Evolutionary conservation across 208 protist species (phyloP).

Genomic region (Acanthamoeba castellanii): DNA sequence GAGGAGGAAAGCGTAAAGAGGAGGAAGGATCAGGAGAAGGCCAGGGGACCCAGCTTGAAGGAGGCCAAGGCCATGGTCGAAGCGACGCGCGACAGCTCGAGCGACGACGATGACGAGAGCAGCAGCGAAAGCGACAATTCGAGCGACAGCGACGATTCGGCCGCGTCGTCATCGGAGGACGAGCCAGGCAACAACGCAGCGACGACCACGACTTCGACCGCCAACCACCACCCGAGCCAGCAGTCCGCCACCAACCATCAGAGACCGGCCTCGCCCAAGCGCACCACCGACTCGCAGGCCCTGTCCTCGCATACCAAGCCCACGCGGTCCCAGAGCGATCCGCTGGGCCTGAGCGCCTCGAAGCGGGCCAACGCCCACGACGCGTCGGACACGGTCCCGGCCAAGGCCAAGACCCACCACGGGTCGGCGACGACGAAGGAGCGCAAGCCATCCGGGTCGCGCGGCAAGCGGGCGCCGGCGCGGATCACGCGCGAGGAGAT

Average conservation of each 20-base stretch:
- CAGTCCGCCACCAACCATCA: background rate
- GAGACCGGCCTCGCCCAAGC: background rate
- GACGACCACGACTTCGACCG: background rate
- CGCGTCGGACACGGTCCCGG: constrained; percentile 33
- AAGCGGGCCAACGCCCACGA: background rate
- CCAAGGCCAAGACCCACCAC: background rate
- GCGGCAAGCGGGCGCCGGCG: background rate
- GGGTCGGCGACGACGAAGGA: background rate
- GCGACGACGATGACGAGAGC: constrained; percentile 28
- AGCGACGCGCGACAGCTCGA: background rate
- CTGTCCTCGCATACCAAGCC: background rate
- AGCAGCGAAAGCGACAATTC: background rate
- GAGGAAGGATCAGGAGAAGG: constrained; percentile 30
- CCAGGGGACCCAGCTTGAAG: constrained; percentile 7
- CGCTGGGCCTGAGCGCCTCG: background rate
- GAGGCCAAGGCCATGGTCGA: constrained; percentile 48
- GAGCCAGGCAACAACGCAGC: background rate
- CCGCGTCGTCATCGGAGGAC: background rate
- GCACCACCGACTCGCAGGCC: background rate
- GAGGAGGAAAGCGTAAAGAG: background rate
- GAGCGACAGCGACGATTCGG: background rate
- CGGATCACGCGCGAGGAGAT: constrained; percentile 50
- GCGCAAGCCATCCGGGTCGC: background rate
- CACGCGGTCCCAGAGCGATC: background rate
- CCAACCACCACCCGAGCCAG: background rate